Evolutionary conservation across 495 filamentous ascomycete genomes (phyloP).

Genomic region (Xanthoparmelia taractica): DNA sequence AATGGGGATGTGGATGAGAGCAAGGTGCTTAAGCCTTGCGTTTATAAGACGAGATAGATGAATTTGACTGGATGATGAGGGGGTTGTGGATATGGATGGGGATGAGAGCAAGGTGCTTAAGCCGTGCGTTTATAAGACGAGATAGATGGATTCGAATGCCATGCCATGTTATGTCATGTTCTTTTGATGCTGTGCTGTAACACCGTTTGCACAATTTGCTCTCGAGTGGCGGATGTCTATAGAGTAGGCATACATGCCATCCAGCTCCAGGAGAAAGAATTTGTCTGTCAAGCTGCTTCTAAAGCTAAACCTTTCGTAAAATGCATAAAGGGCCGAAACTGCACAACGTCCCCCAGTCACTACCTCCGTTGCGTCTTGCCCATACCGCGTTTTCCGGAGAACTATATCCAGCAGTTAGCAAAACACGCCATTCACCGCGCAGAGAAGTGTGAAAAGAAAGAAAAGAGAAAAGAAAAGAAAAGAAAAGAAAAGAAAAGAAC

Average conservation of each 20-base stretch:
- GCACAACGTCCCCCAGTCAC: not conserved
- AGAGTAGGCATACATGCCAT: not conserved
- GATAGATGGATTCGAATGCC: conserved; percentile 50
- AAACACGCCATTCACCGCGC: not conserved
- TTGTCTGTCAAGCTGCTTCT: not conserved
- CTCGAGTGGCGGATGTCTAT: not conserved
- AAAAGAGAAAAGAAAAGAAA: too few species aligned
- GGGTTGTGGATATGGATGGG: too few species aligned
- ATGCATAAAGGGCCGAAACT: conserved; percentile 1
- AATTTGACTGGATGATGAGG: too few species aligned
- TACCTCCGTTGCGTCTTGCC: conserved; percentile 53
- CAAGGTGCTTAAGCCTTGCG: conserved; percentile 84
- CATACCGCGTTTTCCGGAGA: conserved; percentile 50
- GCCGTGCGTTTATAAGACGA: conserved; percentile 93
- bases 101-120: conserved; percentile 63
- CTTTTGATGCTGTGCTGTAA: too few species aligned
- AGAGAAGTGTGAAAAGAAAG: not conserved
- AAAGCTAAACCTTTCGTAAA: not conserved
- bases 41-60: too few species aligned
- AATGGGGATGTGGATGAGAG: conserved; percentile 38
- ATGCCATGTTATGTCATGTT: too few species aligned
- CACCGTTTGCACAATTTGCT: not conserved
- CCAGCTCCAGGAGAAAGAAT: not conserved
- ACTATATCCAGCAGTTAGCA: conserved; percentile 35
- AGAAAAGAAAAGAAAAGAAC: too few species aligned